Base-by-base conservation (phyloP, 306 rosid genomes). In the Lagenaria siceraria region DNA sequence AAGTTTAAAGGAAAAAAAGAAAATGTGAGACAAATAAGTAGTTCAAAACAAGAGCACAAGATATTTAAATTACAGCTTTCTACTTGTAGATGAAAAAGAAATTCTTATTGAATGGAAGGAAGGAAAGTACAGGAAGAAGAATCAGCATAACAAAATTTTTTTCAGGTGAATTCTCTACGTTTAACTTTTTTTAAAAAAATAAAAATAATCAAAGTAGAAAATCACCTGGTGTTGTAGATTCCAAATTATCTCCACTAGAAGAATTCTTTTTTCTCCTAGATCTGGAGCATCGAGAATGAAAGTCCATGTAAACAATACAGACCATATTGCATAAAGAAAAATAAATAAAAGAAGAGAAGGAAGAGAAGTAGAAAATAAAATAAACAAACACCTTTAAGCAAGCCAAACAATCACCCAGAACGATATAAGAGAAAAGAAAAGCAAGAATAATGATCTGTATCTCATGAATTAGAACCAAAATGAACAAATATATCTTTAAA, bases 221-320 rank as follows among this genome's bases (percentile, higher is more conserved):
- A 51, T 7, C 77, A 90, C 97, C 99, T 79, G 97, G 87, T 24
- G 83, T 66, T 12, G 91, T 86, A 84, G 99, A 88, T 78, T 96
- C 99, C 35, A 79, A 87, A 82, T 83, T 92, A 56, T 96, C 99
- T 77, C 99, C 97, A 78, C 85, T 89, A 53, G 96, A 83, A 75
- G 93, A 83, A 86, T 87, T 88, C 88, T 92, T 96, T 84, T 95
- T 96, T 52, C 99, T 90, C 86, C 99, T 89, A 78, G 99, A 92
- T 84, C 99, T 96, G 87, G 87, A 84, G 55, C 48, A 72, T 53
- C 78, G 79, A 81, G 22, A 83, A 62, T 53, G 77, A 59, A 25
- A 33, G 79, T 55, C 64, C 61, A 81, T 78, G 81, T 21, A 81
- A 87, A 69, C 46, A 87, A 63, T 38, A 18, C 70, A 21, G 11